Evolutionary conservation across 352 stramenopile species (phyloP), one percentile per base, ranked within the genome.

Genomic region (Chrysophaeum taylorii): DNA sequence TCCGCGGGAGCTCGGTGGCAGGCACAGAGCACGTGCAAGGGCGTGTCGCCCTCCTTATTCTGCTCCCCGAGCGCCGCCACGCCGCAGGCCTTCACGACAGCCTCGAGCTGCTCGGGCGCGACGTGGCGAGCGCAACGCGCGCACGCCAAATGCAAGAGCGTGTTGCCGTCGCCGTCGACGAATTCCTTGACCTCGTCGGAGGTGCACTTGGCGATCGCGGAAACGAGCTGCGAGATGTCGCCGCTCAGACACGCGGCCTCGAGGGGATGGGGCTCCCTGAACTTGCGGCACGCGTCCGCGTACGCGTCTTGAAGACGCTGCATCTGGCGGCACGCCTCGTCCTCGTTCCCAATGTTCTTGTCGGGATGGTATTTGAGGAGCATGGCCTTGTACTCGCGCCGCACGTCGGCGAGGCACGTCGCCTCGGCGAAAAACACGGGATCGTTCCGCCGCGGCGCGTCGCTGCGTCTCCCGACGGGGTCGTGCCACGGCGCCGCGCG

Each of bases 291-390:
- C 18, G 57, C 36, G 12, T 18, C 18, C 33, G 31, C 33, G 57
- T 66, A 66, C 33, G 57, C 57, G 33, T 42, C 35, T n/a, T 66
- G 57, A 18, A 66, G 15, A 2, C 57, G 57, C 57, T 16, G 14
- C 35, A 66, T 66, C 57, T 66, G 57, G 14, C 57, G 57, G 57
- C 57, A 66, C 33, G 31, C 36, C 35, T 66, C 57, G 18, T 25
- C 57, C 33, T 45, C 57, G 15, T 25, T 36, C 1, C 57, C 57
- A 12, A 66, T 45, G 36, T 66, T 66, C 36, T 66, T 66, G 57
- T 66, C 57, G 33, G 57, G 57, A 36, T 66, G 57, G 57, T 66
- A 66, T 4, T 2, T 23, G 23, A 66, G 36, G 2, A 66, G 4
- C 9, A 45, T 9, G 35, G 14, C 14, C 57, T 45, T 42, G 57